These are phyloP conservation scores for Quercus phellos DNA, from an alignment of 331 rosid genomes.

Conservation along the genomic window DNA sequence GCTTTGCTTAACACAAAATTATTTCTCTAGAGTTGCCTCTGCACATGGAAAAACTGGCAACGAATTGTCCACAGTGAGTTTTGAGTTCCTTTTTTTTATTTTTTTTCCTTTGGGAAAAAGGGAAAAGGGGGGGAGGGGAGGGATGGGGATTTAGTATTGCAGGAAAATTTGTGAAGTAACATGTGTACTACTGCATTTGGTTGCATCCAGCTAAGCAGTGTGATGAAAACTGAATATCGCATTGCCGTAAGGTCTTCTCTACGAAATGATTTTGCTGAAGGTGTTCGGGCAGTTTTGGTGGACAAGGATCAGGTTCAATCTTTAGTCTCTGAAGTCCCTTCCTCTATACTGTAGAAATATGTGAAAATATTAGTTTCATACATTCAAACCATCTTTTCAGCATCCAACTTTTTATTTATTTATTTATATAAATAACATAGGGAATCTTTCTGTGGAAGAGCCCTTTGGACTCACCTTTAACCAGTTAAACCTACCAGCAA, in stretches of 20 bases:
- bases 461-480: too few species aligned
- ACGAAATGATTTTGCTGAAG: slow-evolving; percentile 79
- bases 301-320: slow-evolving; percentile 89
- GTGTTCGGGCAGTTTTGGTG: slow-evolving; percentile 90
- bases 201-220: slow-evolving; percentile 58
- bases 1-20: slow-evolving; percentile 64
- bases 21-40: slow-evolving; percentile 80
- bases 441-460: too few species aligned
- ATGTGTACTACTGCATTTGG: slow-evolving; percentile 11
- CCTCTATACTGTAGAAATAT: neutral
- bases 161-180: neutral
- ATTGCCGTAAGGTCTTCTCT: slow-evolving; percentile 80
- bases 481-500: too few species aligned
- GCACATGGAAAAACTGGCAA: slow-evolving; percentile 45
- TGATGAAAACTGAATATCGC: slow-evolving; percentile 89
- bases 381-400: neutral
- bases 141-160: too few species aligned
- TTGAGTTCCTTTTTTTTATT: neutral
- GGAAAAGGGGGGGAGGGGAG: too few species aligned
- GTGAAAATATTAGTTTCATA: neutral
- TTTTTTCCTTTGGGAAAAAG: neutral
- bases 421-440: too few species aligned
- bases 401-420: neutral
- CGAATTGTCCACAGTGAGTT: slow-evolving; percentile 74
- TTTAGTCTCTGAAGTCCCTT: slow-evolving; percentile 4